Evolutionary conservation across 31 red algal species (phyloP).

Genomic region (Endocladia muricata): DNA sequence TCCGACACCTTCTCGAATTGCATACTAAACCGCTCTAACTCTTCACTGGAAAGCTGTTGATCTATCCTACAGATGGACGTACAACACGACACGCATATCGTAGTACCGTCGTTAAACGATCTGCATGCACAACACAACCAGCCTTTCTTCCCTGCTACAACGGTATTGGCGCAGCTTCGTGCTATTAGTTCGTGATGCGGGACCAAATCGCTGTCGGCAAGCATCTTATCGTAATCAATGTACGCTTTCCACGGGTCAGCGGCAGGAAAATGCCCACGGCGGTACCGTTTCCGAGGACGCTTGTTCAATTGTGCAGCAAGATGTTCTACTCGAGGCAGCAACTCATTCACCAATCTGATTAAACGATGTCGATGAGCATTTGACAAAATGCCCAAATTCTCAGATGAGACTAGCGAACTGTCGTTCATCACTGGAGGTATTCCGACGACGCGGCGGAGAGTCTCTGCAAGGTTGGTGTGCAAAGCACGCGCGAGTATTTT

Average conservation of each 20-base stretch:
- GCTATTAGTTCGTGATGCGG: no score
- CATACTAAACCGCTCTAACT: no score
- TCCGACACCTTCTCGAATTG: no score
- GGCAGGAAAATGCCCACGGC: background rate
- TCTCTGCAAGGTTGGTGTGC: conserved; percentile 21
- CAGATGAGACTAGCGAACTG: background rate
- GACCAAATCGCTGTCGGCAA: no score
- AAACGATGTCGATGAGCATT: conserved; percentile 49
- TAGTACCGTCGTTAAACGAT: conserved; percentile 21
- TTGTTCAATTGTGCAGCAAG: conserved; percentile 29
- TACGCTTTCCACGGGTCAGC: conserved; percentile 53
- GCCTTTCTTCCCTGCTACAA: background rate
- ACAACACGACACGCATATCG: no score
- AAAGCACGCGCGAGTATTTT: conserved; percentile 23
- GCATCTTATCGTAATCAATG: background rate
- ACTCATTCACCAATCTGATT: conserved; percentile 34
- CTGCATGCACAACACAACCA: conserved; percentile 45
- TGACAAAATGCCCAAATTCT: conserved; percentile 1
- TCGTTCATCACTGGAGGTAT: background rate
- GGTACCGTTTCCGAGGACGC: background rate
- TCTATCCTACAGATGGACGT: no score
- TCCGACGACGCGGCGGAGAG: conserved; percentile 5
- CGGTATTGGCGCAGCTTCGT: no score
- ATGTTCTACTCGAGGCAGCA: conserved; percentile 47
- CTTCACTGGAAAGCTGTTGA: no score